Evolutionary conservation across 805 yeast genomes (phyloP).

Genomic region (Pichia cephalocereana): DNA sequence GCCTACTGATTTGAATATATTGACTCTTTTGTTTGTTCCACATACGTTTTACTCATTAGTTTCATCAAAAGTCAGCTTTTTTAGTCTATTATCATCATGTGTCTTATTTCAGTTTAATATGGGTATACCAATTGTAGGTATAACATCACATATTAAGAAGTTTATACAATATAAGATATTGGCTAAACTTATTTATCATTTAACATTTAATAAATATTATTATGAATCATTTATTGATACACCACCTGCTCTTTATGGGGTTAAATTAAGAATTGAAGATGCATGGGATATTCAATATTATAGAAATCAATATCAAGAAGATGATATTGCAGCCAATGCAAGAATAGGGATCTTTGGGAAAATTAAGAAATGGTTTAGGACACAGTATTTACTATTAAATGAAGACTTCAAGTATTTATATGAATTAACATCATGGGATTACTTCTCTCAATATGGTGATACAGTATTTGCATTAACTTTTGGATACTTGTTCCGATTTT

Average conservation of each 20-base stretch:
- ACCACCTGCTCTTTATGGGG: constrained; percentile 2
- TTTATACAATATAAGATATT: background rate
- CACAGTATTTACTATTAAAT: background rate
- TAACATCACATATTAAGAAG: background rate
- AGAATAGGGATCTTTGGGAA: background rate
- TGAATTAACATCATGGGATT: background rate
- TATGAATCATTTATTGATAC: constrained; percentile 1
- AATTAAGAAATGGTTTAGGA: background rate
- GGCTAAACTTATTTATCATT: background rate
- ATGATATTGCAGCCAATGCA: background rate
- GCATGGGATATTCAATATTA: constrained; percentile 2
- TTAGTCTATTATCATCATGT: background rate
- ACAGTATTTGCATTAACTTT: background rate
- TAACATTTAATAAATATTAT: constrained; percentile 2
- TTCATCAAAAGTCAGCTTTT: background rate
- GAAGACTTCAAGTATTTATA: constrained; percentile 1
- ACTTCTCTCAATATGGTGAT: background rate
- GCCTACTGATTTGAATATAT: background rate
- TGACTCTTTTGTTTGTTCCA: background rate
- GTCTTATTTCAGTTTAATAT: background rate
- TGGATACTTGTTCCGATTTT: background rate
- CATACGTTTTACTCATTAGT: constrained; percentile 1
- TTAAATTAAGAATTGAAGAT: background rate
- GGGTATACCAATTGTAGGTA: background rate
- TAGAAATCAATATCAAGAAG: background rate